Base-by-base conservation (phyloP, 2,329 filamentous ascomycete species). In the Aspergillus intermedius region DNA sequence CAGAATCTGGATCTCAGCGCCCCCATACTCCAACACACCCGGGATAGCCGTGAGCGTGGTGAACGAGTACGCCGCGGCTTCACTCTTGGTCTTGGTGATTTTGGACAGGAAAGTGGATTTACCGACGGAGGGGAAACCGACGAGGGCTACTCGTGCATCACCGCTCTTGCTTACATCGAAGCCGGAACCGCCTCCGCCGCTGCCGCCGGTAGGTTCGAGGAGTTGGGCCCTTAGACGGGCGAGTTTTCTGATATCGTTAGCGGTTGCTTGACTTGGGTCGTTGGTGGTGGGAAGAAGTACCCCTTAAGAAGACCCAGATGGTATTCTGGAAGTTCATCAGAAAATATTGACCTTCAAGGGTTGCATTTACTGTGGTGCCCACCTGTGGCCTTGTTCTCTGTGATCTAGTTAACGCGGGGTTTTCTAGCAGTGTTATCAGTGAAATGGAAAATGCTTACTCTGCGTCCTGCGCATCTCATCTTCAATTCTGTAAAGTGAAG, bases 361-460 rank as follows among this genome's bases (percentile, higher is more conserved):
- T 32, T 32, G 32, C 15, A 44, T 40, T 17, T 25, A 37, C 32
- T 30, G 23, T 5, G 22, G 37, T 45, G 70, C 84, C 63, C 83
- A 96, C 91, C 90, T 70, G 93, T 98, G 51, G 91, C 91, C 82
- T 98, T 98, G 68, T 98, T 98, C 74, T 98, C 91, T 95, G 64
- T 43, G 63, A 53, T 52, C 39, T 53, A 56, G 66, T 68, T 68
- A 69, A 58, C 58, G 58, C 52, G 55, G 57, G 60, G 59, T 61
- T 54, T 49, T 54, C 25, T 4, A 30, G 25, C 25, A 10, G 44
- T 48, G 2, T 21, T 50, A 54, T 42, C 47, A 40, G 48, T 49
- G 30, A 53, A 40, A 46, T 48, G 45, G 50, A 12, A 46, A 34
- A 45, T 37, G 62, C 82, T 77, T 82, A 95, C 91, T 98, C 77